Evolutionary conservation across 352 stramenopile species (phyloP).

Genomic region (Pythium utonaiense): DNA sequence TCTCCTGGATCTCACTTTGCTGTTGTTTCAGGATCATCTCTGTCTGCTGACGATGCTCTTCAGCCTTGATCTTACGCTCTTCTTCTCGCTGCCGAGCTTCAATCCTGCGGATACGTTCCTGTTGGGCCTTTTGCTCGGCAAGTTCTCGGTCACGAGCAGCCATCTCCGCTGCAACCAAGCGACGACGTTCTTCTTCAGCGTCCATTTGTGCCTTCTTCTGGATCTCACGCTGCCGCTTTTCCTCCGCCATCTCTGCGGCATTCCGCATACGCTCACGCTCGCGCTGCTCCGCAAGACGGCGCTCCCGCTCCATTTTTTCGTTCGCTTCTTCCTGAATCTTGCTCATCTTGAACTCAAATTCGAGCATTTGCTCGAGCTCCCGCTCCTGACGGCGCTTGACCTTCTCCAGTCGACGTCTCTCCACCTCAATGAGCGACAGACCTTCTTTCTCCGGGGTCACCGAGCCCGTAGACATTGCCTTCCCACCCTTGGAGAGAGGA

Average conservation of each 20-base stretch:
- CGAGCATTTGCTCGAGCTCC: slow-evolving; percentile 89
- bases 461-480: slow-evolving; percentile 3
- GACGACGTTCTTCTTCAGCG: slow-evolving; percentile 73
- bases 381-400: slow-evolving; percentile 70
- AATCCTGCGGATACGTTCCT: slow-evolving; percentile 64
- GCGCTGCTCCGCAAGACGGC: slow-evolving; percentile 57
- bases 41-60: slow-evolving; percentile 62
- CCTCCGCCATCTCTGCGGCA: slow-evolving; percentile 65
- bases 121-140: slow-evolving; percentile 70
- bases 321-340: slow-evolving; percentile 71
- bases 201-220: slow-evolving; percentile 82
- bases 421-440: slow-evolving; percentile 56
- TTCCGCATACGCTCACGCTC: slow-evolving; percentile 61
- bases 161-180: slow-evolving; percentile 58
- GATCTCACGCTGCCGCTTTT: slow-evolving; percentile 75
- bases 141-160: slow-evolving; percentile 69
- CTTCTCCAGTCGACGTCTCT: slow-evolving; percentile 71
- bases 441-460: slow-evolving; percentile 22
- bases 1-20: slow-evolving; percentile 58
- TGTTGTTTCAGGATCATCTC: slow-evolving; percentile 57
- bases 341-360: slow-evolving; percentile 90
- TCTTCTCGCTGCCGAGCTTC: slow-evolving; percentile 67
- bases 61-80: slow-evolving; percentile 67
- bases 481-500: not conserved
- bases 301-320: slow-evolving; percentile 66